phyloP scores from a whole-genome alignment of 2,329 filamentous ascomycete species.

The Aspergillus caelatus region DNA sequence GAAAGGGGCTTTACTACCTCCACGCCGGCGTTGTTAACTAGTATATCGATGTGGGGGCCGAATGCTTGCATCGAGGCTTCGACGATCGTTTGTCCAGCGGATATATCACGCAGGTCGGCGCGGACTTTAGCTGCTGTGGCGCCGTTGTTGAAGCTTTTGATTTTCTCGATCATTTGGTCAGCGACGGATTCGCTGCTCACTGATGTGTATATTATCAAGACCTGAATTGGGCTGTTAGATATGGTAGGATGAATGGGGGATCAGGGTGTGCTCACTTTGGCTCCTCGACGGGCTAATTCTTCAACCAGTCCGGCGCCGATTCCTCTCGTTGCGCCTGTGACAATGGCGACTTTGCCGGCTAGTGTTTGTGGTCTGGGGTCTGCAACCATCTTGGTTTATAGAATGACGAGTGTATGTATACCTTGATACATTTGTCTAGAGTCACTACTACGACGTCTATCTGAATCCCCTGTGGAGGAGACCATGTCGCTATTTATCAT shows the following conservation, averaged over 20 bases:
- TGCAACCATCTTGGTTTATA: background rate
- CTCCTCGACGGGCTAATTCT: conserved; percentile 8
- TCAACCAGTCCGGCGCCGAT: conserved; percentile 4
- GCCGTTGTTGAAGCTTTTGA: background rate
- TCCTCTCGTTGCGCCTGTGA: conserved; percentile 10
- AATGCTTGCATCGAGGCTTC: background rate
- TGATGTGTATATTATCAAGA: conserved; percentile 8
- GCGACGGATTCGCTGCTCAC: background rate
- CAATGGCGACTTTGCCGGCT: conserved; percentile 7
- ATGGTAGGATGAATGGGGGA: background rate
- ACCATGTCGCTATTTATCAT: background rate
- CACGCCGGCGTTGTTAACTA: conserved; percentile 11
- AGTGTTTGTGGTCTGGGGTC: background rate
- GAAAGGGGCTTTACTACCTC: background rate
- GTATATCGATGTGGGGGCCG: conserved; percentile 4
- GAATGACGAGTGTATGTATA: background rate
- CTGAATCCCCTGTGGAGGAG: background rate
- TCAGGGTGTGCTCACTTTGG: background rate
- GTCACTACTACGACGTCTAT: background rate
- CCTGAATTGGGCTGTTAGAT: background rate
- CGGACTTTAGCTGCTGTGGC: background rate
- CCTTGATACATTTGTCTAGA: background rate
- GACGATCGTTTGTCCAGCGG: background rate
- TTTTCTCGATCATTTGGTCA: background rate
- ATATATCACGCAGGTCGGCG: conserved; percentile 3